Evolutionary conservation across 208 protist genomes (phyloP), one percentile per base, ranked within the genome.

Genomic region (Zelonia costaricensis): DNA sequence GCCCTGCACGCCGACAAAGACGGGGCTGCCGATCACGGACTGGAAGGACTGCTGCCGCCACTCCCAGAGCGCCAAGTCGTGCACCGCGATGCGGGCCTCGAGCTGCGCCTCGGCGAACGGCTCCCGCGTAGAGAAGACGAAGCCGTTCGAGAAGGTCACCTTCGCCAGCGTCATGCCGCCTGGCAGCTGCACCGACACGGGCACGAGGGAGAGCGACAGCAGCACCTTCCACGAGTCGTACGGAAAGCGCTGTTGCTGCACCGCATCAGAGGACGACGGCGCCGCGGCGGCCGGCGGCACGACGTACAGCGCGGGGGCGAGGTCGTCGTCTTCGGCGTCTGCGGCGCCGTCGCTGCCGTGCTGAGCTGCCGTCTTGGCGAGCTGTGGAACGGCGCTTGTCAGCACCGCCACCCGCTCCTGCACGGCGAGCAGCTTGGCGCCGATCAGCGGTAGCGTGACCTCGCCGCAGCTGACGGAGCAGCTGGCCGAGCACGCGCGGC

Each of bases 81-180:
- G 79, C n/a, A 87, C 18, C 20, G 74, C 84, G n/a, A 87, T 44
- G 47, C 75, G 65, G 1, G 66, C 69, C 55, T 91, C 80, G 35
- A 85, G 47, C 47, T 67, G 44, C 28, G 73, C 77, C 1, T 73
- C 67, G 30, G 48, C 51, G 25, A 56, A 28, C 10, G 30, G 40
- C 46, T 80, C 75, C 53, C 49, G 31, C 55, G 71, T 82, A 4
- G 80, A 91, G 55, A 76, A 85, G 8, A 86, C 27, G 40, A 80
- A 66, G 44, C 62, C 72, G 59, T 81, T 82, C 13, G 72, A 74
- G 36, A 91, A 30, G 25, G 74, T 74, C 22, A 86, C 44, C 23
- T 67, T 64, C 25, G 61, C 63, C 38, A 91, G 70, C 18, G 75
- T 51, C 46, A 80, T 40, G 9, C 67, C 74, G 35, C 46, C 57